Evolutionary conservation across 352 stramenopile species (phyloP), one percentile per base, ranked within the genome.

Genomic region (Detonula confervacea): DNA sequence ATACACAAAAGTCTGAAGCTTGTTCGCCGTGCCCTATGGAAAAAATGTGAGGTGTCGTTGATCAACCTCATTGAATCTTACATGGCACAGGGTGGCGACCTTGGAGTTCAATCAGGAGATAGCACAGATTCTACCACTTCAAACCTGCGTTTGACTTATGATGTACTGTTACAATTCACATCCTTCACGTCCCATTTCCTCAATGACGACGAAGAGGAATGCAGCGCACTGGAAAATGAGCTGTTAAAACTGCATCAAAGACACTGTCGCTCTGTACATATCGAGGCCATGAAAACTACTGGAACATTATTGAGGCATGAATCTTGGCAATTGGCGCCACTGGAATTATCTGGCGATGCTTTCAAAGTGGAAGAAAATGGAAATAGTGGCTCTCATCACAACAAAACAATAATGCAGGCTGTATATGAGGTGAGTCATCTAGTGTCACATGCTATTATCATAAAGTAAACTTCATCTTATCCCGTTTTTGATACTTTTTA

Each of bases 201-300:
- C 16, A 60, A 70, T 49, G 37, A 72, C 22, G 49, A 73, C 29
- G 66, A 57, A 22, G 51, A 69, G 39, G 24, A 57, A 25, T 77
- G 65, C 42, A 55, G 42, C 55, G 25, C 35, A 37, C 57, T 87
- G 12, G 39, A 81, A 55, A 60, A 73, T 14, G 66, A 73, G 44
- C 66, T 91, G 11, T 64, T 30, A 65, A 64, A 84, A 57, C 16
- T 91, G 5, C 87, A 77, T 73, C 63, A 51, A 25, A 70, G 33
- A 46, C 82, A 94, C 70, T 59, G 93, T 16, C 79, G 84, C 24
- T 68, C 59, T 33, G 67, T 92, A 54, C 86, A 93, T 74, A 81
- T 91, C 51, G 87, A 93, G 39, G 74, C 84, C 9, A 93, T 94
- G 87, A 93, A 88, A 65, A 78, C 60, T 27, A 87, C 85, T 35